phyloP scores from a whole-genome alignment of 2,329 filamentous ascomycete genomes.

The Ceratocystis papillata region DNA sequence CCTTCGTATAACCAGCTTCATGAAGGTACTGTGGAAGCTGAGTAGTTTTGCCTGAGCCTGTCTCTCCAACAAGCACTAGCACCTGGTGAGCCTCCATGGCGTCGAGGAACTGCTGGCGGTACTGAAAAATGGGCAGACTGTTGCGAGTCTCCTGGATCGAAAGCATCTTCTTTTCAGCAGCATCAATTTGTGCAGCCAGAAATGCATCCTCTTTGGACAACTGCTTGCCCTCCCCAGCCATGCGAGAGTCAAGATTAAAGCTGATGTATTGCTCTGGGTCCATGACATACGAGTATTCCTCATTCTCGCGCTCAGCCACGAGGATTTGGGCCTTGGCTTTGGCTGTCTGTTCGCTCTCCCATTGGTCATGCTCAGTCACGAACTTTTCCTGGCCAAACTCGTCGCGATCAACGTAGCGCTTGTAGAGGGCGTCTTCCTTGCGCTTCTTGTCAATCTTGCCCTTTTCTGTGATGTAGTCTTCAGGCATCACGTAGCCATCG shows the following conservation, averaged over 20 bases:
- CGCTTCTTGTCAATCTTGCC: slow-evolving; percentile 77
- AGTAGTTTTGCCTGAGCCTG: slow-evolving; percentile 89
- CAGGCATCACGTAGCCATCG: slow-evolving; percentile 85
- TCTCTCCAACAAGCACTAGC: slow-evolving; percentile 87
- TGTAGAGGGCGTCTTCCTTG: slow-evolving; percentile 83
- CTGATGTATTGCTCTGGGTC: slow-evolving; percentile 82
- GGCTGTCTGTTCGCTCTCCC: slow-evolving; percentile 79
- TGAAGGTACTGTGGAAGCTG: slow-evolving; percentile 89
- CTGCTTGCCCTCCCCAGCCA: slow-evolving; percentile 59
- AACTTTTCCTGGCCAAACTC: slow-evolving; percentile 81
- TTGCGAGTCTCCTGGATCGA: slow-evolving; percentile 88
- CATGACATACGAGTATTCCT: slow-evolving; percentile 82
- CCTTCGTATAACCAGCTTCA: slow-evolving; percentile 79
- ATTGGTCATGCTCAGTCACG: slow-evolving; percentile 89
- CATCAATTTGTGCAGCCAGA: slow-evolving; percentile 71
- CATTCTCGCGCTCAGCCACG: slow-evolving; percentile 59
- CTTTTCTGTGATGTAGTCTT: slow-evolving; percentile 90
- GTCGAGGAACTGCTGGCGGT: slow-evolving; percentile 73
- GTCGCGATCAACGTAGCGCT: slow-evolving; percentile 77
- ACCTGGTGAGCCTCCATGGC: slow-evolving; percentile 80
- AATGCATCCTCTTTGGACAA: slow-evolving; percentile 69
- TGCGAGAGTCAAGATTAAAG: slow-evolving; percentile 63
- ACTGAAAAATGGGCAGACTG: slow-evolving; percentile 79
- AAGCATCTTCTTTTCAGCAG: slow-evolving; percentile 75
- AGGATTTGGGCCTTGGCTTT: slow-evolving; percentile 82